Base-by-base conservation (phyloP, 306 rosid species). In the Ormosia emarginata region DNA sequence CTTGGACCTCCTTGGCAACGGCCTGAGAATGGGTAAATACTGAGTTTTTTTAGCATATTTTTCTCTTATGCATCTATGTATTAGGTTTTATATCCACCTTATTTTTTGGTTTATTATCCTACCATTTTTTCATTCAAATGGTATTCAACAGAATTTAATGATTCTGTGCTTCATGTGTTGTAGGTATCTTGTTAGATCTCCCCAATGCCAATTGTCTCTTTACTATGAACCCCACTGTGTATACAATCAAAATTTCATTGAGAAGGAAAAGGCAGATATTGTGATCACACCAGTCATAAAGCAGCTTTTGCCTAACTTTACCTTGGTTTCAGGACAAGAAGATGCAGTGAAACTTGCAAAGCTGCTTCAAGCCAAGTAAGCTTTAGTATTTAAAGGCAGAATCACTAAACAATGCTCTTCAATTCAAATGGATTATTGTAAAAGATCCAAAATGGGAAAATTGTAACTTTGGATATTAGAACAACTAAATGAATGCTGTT, bases 1-100 rank as follows among this genome's bases (percentile, higher is more conserved):
- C 94, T 95, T 58, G 98, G 99, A 87, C 98, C 98, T 85, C 98
- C 98, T 46, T 93, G 99, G 99, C 99, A 93, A 89, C 92, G 94
- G 64, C 97, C 99, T 34, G 97, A 95, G 79, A 95, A 95, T 43
- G 98, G 99, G 99, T 95, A 90, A 68, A 63, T 41, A 43, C 55
- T 74, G 29, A 84, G 40, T 29, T 78, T 83, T 71, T 83, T 64
- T 11, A 17, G 64, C 56, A n/a, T 64, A 47, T 15, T 59, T 77
- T 79, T 32, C 58, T 33, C 40, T 29, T 50, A 9, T 37, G 34
- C 32, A 15, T 81, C 56, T 55, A 49, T 46, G 50, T 66, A 56
- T 64, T 47, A 55, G 39, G 46, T 79, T 62, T 40, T 44, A 34
- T 62, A 43, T 43, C 63, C 41, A 53, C 3, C 58, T 65, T 78